Conservation (phyloP, 306 rosid genomes). For the Canavalia ensiformis region DNA sequence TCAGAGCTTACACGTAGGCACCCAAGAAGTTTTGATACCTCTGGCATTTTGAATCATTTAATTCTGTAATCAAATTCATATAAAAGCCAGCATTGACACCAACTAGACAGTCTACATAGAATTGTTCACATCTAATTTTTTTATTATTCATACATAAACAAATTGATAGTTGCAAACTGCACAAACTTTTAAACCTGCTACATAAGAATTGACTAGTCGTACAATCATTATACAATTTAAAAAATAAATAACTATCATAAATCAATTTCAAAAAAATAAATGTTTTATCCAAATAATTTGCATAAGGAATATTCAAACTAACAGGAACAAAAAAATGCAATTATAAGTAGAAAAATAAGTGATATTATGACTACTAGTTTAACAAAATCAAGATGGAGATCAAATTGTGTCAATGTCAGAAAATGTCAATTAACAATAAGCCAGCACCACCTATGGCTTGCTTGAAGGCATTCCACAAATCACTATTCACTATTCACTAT, state of each 20-base stretch:
- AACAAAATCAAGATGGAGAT: neutral
- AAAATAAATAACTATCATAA: neutral
- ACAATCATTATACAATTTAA: neutral
- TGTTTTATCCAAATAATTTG: too few relatives aligned
- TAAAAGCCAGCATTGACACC: neutral
- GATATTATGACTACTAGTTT: neutral
- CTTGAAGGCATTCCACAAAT: conserved; percentile 29
- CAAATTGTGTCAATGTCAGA: neutral
- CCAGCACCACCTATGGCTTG: conserved; percentile 28
- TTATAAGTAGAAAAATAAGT: neutral
- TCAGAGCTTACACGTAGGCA: too few relatives aligned
- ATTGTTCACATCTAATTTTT: neutral
- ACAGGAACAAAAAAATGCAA: neutral
- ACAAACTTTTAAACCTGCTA: neutral
- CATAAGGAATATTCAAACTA: neutral
- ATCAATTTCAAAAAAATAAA: neutral
- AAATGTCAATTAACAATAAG: neutral
- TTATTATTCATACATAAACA: neutral
- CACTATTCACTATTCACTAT: neutral
- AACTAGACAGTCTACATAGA: neutral
- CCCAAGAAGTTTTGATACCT: neutral
- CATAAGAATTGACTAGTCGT: neutral
- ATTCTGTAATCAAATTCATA: neutral
- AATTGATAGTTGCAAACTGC: neutral
- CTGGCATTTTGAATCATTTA: neutral